Base-by-base conservation (phyloP, 371 early-diverging fungal species). In the Sanchytrium tribonematis region DNA sequence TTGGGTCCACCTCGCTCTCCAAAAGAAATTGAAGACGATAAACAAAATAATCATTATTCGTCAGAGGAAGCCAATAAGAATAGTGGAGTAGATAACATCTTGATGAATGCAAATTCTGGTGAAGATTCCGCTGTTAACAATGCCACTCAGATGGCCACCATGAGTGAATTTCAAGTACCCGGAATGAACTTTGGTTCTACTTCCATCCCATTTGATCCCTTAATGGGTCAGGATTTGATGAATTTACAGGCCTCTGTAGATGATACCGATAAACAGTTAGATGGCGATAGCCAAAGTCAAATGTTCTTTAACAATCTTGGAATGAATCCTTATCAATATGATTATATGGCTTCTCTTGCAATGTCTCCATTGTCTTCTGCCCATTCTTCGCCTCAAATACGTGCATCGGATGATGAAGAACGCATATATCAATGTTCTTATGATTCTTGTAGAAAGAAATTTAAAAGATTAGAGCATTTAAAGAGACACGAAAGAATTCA, bases 401-500 rank as follows among this genome's bases (percentile, higher is more conserved):
- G 48, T 12, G 48, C 48, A 48, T 48, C 48, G 5, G 48, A 48
- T 48, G 48, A 48, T 22, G 48, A 48, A 22, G 48, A 48, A 48
- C 5, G 48, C 5, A 5, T 12, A 22, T 48, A 48, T 22, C 48
- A 48, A 22, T 48, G 48, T 22, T 48, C 48, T 5, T 48, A 48
- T 48, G 68, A 71, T 12, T 68, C 71, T 1, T 79, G 80, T 69
- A 71, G 71, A 31, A 71, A 77, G 30, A 78, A 77, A 2, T 79
- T 79, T 70, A 79, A 79, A 65, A 31, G 80, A 29, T 77, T 74
- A 71, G 80, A 79, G 71, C 80, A 80, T 72, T 69, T 80, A 66
- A 79, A 80, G 70, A 69, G 80, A 29, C 80, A 80, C 69, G 71
- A 73, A 30, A 69, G 75, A 31, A 76, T 78, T 29, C 79, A 80